A percentile compares a stretch with the other conserved stretches of the same genome.
Conservation (phyloP, 2,329 filamentous ascomycete genomes). For the Coniochaeta prunicola region DNA sequence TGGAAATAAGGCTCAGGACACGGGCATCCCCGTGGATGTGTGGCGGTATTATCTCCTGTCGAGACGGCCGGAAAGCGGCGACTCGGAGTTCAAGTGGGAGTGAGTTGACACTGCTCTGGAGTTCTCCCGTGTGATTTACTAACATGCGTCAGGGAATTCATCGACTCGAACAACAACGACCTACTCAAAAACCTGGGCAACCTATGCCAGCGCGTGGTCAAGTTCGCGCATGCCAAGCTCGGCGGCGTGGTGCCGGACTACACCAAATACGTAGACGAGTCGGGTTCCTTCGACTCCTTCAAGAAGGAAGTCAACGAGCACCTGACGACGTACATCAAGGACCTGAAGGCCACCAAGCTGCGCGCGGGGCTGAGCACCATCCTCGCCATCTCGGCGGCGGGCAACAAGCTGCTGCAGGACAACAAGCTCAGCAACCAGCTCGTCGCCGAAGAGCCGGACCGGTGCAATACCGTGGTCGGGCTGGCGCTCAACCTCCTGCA, state of each 20-base stretch:
- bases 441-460: slow-evolving; percentile 45
- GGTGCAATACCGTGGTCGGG: slow-evolving; percentile 56
- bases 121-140: background rate
- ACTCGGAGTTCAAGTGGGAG: slow-evolving; percentile 86
- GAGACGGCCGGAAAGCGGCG: slow-evolving; percentile 75
- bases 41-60: slow-evolving; percentile 90
- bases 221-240: slow-evolving; percentile 71
- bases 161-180: slow-evolving; percentile 74
- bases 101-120: slow-evolving; percentile 9
- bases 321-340: slow-evolving; percentile 58
- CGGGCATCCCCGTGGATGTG: slow-evolving; percentile 77
- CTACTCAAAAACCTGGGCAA: slow-evolving; percentile 72
- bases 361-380: slow-evolving; percentile 58
- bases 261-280: slow-evolving; percentile 43
- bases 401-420: slow-evolving; percentile 42
- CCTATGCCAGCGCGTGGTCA: slow-evolving; percentile 66
- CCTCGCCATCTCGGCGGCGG: slow-evolving; percentile 42
- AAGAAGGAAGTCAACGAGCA: slow-evolving; percentile 57
- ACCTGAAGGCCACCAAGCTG: slow-evolving; percentile 66
- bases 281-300: slow-evolving; percentile 36
- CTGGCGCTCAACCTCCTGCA: slow-evolving; percentile 79
- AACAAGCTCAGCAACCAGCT: slow-evolving; percentile 34
- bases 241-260: slow-evolving; percentile 61
- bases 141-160: slow-evolving; percentile 4
- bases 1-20: slow-evolving; percentile 81